phyloP scores from a whole-genome alignment of 2,329 filamentous ascomycete species.

The Davidsoniella virescens region DNA sequence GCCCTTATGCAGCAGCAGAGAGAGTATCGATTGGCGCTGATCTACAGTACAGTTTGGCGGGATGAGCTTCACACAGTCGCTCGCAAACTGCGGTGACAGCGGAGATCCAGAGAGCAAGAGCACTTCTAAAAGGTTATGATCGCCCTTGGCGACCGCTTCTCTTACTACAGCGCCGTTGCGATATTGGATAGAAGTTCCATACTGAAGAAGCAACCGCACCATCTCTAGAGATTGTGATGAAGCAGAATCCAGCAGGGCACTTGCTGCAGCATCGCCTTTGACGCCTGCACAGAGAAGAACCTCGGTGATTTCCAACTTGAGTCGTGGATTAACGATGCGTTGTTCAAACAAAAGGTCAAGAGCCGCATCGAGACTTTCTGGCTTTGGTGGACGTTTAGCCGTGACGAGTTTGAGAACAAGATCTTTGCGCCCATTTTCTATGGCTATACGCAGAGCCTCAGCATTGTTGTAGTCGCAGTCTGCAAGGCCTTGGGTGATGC shows the following conservation, averaged over 20 bases:
- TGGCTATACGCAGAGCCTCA: constrained; percentile 34
- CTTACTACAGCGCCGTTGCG: constrained; percentile 33
- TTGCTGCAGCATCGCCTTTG: constrained; percentile 31
- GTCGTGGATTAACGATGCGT: constrained; percentile 28
- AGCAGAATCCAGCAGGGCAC: constrained; percentile 33
- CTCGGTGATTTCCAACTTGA: constrained; percentile 37
- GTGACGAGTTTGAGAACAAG: constrained; percentile 38
- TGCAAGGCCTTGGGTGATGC: constrained; percentile 34
- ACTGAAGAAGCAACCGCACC: constrained; percentile 34
- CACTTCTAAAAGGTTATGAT: constrained; percentile 29
- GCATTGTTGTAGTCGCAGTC: constrained; percentile 36
- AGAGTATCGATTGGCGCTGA: constrained; percentile 28
- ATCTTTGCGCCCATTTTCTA: constrained; percentile 33
- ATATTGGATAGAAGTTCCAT: constrained; percentile 39
- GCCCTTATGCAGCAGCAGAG: constrained; percentile 32
- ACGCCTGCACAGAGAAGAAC: constrained; percentile 42
- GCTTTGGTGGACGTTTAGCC: constrained; percentile 34
- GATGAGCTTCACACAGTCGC: constrained; percentile 32
- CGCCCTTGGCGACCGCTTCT: constrained; percentile 30
- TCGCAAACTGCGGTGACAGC: constrained; percentile 30
- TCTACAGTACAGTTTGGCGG: constrained; percentile 30
- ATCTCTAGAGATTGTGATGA: constrained; percentile 36
- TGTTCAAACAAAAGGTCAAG: constrained; percentile 32
- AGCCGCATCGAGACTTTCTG: constrained; percentile 31
- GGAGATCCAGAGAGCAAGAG: constrained; percentile 29